phyloP scores from a whole-genome alignment of 305 asterid species.

The Stenogyne calaminthoides region DNA sequence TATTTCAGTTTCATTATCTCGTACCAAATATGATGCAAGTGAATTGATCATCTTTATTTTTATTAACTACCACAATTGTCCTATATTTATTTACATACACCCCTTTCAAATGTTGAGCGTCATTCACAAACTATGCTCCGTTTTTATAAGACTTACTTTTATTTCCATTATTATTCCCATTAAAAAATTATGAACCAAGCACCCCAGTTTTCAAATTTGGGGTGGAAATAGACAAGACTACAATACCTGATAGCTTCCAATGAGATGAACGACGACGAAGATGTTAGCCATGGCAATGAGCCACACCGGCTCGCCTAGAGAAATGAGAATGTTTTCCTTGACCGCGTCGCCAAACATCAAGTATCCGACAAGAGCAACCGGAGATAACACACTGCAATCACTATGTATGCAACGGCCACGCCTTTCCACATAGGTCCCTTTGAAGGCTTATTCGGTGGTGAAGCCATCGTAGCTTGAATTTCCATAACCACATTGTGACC shows the following conservation, averaged over 20 bases:
- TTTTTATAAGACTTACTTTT: too few species aligned
- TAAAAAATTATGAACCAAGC: too few species aligned
- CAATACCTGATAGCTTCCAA: constrained; percentile 59
- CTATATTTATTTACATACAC: too few species aligned
- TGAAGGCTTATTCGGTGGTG: constrained; percentile 37
- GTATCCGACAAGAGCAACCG: constrained; percentile 59
- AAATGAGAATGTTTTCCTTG: constrained; percentile 34
- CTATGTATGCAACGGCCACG: constrained; percentile 42
- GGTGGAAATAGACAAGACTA: background rate
- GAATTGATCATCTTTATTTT: too few species aligned
- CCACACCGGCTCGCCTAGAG: constrained; percentile 50
- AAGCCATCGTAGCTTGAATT: constrained; percentile 45
- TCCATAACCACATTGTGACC: constrained; percentile 49
- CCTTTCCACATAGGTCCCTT: constrained; percentile 64
- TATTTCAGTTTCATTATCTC: too few species aligned
- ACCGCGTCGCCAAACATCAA: constrained; percentile 42
- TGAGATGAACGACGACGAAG: constrained; percentile 52
- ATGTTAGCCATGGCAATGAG: constrained; percentile 52
- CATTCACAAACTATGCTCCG: too few species aligned
- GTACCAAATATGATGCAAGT: too few species aligned
- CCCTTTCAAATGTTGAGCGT: too few species aligned
- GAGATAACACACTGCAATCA: constrained; percentile 53
- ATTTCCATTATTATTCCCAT: too few species aligned
- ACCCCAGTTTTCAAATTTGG: background rate
- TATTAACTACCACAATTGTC: too few species aligned